Evolutionary conservation across 2,329 filamentous ascomycete species (phyloP).

Genomic region (Colletotrichum eremochloae): DNA sequence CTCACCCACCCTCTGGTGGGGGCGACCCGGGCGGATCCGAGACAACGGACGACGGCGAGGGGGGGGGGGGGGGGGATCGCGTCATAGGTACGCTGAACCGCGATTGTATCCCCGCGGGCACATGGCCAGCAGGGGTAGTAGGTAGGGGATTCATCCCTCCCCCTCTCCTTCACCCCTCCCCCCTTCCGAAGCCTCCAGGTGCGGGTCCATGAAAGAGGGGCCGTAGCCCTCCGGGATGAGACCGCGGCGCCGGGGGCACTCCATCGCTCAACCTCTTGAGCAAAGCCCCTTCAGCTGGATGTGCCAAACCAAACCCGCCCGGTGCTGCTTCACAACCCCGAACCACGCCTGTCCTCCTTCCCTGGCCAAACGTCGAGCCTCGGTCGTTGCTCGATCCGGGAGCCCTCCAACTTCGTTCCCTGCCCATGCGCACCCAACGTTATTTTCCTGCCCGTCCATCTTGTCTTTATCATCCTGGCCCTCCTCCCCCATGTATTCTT

Average conservation of each 20-base stretch:
- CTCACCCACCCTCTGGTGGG: neutral
- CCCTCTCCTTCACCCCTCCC: neutral
- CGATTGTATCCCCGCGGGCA: conserved; percentile 1
- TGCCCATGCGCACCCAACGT: neutral
- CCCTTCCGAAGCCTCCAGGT: neutral
- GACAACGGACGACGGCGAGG: neutral
- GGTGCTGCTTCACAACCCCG: neutral
- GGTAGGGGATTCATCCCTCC: neutral
- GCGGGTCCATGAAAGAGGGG: neutral
- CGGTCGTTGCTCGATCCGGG: neutral
- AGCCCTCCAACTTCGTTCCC: neutral
- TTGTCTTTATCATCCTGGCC: neutral
- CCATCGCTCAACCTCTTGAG: neutral
- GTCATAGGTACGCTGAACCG: neutral
- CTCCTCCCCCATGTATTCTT: neutral
- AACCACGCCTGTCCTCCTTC: neutral
- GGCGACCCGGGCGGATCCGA: neutral
- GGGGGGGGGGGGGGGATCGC: neutral
- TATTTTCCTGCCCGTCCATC: too few relatives aligned
- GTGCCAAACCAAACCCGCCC: neutral
- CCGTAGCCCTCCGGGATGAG: neutral
- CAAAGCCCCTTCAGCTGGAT: neutral
- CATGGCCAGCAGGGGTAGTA: neutral
- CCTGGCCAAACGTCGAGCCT: neutral
- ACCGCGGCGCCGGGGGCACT: neutral